Percentiles rank a stretch among this genome's conserved stretches.
Conservation (phyloP, 1,284 basidiomycete genomes). For the Moesziomyces antarcticus region DNA sequence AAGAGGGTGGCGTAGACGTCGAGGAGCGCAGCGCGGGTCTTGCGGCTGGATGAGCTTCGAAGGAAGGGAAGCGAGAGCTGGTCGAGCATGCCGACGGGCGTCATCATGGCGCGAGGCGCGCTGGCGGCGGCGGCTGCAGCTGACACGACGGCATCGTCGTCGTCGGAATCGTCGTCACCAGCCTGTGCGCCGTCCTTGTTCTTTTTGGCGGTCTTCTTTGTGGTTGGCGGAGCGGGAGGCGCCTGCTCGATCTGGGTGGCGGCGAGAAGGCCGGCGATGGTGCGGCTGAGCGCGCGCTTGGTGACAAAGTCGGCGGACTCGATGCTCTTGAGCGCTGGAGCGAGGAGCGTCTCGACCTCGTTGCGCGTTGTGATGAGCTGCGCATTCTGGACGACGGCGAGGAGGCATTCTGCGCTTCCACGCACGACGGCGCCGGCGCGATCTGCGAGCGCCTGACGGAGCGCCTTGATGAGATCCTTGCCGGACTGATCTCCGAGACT, state of each 20-base stretch:
- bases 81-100: conserved; percentile 82
- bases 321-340: conserved; percentile 78
- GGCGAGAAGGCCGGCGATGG: conserved; percentile 85
- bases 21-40: conserved; percentile 83
- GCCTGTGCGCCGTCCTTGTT: conserved; percentile 70
- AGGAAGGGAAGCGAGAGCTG: conserved; percentile 84
- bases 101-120: conserved; percentile 78
- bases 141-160: conserved; percentile 66
- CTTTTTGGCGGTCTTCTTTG: conserved; percentile 69
- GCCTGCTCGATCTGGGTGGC: conserved; percentile 81
- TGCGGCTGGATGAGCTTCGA: conserved; percentile 75
- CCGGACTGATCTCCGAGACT: conserved; percentile 81
- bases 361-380: conserved; percentile 69
- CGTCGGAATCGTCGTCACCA: conserved; percentile 70
- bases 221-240: conserved; percentile 67
- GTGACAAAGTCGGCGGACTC: conserved; percentile 84
- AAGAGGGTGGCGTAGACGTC: conserved; percentile 88
- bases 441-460: conserved; percentile 80
- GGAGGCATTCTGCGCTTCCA: conserved; percentile 76
- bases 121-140: conserved; percentile 71
- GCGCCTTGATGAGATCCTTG: conserved; percentile 87
- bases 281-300: conserved; percentile 79
- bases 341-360: conserved; percentile 81
- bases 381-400: conserved; percentile 63
- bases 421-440: conserved; percentile 88